Percentiles rank a stretch among this genome's conserved stretches.
phyloP scores from a whole-genome alignment of 2,329 filamentous ascomycete genomes.

The Dactylellina cionopaga region DNA sequence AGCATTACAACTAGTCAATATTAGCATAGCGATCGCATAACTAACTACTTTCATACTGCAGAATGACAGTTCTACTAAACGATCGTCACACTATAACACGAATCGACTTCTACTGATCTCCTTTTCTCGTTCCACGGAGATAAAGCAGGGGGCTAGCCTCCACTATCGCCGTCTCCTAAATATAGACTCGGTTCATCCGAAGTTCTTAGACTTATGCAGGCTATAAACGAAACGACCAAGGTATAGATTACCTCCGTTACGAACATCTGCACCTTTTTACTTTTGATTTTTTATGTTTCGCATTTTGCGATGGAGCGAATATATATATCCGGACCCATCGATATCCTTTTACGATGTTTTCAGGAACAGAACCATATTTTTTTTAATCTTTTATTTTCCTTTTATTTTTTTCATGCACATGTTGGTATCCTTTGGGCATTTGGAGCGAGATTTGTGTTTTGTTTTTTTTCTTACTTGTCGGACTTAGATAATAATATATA shows the following conservation, averaged over 20 bases:
- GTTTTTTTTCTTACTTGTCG: not conserved
- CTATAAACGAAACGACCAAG: too few relatives aligned
- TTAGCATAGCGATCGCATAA: not conserved
- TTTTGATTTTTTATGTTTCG: slow-evolving; percentile 1
- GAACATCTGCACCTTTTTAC: not conserved
- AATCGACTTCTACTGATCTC: slow-evolving; percentile 32
- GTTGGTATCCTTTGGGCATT: not conserved
- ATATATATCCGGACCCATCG: not conserved
- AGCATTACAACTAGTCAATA: not conserved
- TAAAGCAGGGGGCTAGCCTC: too few relatives aligned
- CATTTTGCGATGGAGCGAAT: slow-evolving; percentile 34
- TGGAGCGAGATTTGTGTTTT: not conserved
- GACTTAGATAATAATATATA: too few relatives aligned
- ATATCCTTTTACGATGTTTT: not conserved
- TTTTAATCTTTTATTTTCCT: not conserved
- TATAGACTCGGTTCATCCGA: too few relatives aligned
- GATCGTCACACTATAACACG: slow-evolving; percentile 9
- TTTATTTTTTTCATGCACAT: not conserved
- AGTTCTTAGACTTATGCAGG: too few relatives aligned
- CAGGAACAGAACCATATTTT: not conserved
- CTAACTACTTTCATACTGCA: not conserved
- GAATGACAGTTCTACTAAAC: slow-evolving; percentile 38
- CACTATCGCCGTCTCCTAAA: too few relatives aligned
- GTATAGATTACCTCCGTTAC: not conserved
- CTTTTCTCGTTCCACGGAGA: not conserved